Percentiles rank a stretch among this genome's conserved stretches.
Evolutionary conservation across 176 grass and related monocot species (phyloP).

Genomic region (Themeda triandra): DNA sequence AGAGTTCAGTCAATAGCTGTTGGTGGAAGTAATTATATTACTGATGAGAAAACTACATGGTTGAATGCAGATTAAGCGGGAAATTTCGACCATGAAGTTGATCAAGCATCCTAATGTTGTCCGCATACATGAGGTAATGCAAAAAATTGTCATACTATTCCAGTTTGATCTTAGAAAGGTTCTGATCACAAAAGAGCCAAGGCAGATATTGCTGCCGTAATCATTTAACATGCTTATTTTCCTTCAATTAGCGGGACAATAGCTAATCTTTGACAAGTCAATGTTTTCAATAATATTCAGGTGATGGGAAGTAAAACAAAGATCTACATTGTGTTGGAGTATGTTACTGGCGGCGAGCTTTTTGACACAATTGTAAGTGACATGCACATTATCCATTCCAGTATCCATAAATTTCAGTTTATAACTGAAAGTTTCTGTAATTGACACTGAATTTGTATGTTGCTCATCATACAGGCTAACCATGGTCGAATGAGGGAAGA

Average conservation of each 20-base stretch:
- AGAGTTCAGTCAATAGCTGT: not conserved
- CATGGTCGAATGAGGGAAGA: conserved; percentile 92
- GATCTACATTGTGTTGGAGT: conserved; percentile 90
- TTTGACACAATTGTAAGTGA: conserved; percentile 94
- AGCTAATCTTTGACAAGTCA: not conserved
- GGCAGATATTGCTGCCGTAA: not conserved
- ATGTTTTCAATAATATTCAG: conserved; percentile 39
- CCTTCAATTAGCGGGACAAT: not conserved
- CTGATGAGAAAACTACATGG: conserved; percentile 17
- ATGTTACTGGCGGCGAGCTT: conserved; percentile 85
- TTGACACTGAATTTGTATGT: not conserved
- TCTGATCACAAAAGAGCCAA: not conserved
- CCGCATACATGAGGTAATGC: conserved; percentile 70
- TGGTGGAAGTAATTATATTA: not conserved
- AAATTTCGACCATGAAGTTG: conserved; percentile 96
- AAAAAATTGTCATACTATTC: not conserved
- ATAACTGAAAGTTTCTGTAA: not conserved
- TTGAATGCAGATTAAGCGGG: conserved; percentile 83
- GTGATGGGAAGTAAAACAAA: conserved; percentile 99
- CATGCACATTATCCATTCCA: not conserved
- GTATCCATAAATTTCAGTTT: not conserved
- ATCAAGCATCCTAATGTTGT: conserved; percentile 99
- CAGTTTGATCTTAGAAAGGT: not conserved
- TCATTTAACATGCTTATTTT: conserved; percentile 19
- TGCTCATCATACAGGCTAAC: conserved; percentile 61